Evolutionary conservation across 2,329 filamentous ascomycete genomes (phyloP).

Genomic region (Pseudocercospora crystallina): DNA sequence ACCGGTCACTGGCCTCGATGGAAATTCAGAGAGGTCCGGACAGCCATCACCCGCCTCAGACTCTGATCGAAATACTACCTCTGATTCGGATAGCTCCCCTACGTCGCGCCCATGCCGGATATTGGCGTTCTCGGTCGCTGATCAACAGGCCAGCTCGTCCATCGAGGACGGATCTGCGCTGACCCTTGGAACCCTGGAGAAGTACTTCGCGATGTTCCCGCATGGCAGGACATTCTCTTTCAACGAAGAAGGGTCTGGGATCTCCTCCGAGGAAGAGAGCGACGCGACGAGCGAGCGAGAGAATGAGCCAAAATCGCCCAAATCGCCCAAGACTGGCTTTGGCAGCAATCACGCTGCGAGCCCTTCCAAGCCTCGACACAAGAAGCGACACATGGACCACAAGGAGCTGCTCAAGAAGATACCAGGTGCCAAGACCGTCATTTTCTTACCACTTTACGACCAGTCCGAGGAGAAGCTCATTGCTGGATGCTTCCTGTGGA

Average conservation of each 20-base stretch:
- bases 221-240: slow-evolving; percentile 31
- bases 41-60: slow-evolving; percentile 19
- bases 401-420: slow-evolving; percentile 41
- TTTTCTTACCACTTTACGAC: slow-evolving; percentile 55
- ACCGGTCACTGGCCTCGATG: background rate
- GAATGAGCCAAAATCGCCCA: slow-evolving; percentile 36
- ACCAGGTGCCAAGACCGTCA: slow-evolving; percentile 41
- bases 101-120: slow-evolving; percentile 24
- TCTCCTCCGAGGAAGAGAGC: slow-evolving; percentile 30
- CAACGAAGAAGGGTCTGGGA: slow-evolving; percentile 25
- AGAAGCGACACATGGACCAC: slow-evolving; percentile 38
- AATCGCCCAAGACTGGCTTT: slow-evolving; percentile 36
- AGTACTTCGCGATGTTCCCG: slow-evolving; percentile 29
- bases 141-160: slow-evolving; percentile 24
- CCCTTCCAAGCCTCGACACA: slow-evolving; percentile 21
- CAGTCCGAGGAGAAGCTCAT: slow-evolving; percentile 41
- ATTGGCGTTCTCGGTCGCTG: slow-evolving; percentile 25
- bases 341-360: slow-evolving; percentile 44
- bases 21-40: slow-evolving; percentile 1
- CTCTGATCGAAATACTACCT: slow-evolving; percentile 19
- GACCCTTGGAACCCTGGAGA: slow-evolving; percentile 29
- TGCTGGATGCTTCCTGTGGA: slow-evolving; percentile 49
- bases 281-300: slow-evolving; percentile 19
- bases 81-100: slow-evolving; percentile 26
- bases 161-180: slow-evolving; percentile 27